Base-by-base conservation (phyloP, 345 rosid genomes). In the Laguncularia racemosa region DNA sequence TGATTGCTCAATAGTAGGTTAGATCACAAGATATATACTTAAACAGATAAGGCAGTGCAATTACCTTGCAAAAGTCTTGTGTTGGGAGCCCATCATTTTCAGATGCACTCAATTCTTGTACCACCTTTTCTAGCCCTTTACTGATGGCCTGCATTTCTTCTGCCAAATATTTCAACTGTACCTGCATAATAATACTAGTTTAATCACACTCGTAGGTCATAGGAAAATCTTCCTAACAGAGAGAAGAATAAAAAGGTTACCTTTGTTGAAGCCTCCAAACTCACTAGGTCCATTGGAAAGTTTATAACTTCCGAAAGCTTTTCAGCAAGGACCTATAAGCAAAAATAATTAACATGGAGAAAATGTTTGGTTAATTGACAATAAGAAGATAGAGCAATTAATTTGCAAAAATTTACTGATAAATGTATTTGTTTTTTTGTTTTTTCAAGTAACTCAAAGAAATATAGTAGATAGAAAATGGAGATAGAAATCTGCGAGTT, bases 141-240 rank as follows among this genome's bases (percentile, higher is more conserved):
- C 74, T 85, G 52, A 88, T 75, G 65, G 93, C 93, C 71, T 88
- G 96, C 96, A 88, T 88, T 73, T 88, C 96, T 70, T 88, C 96
- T 13, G 96, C 93, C 71, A 88, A 67, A 73, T 58, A 74, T 73
- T 88, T 88, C 74, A 88, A 60, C 81, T 88, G 96, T 69, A 83
- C 73, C 96, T 88, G 69, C 58, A 55, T 55, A 45, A 49, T 16
- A 50, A 62, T 47, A 33, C 9, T 33, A 33, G 40, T 33, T 33
- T 33, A 2, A 33, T 33, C 40, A 23, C 19, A 49, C 28, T 56
- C 21, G 16, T 6, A 23, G 14, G 33, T 59, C 50, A 58, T 48
- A 65, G 28, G 12, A 51, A 3, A 18, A 11, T 14, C 11, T 51
- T 6, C 26, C 26, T 8, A 51, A 19, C 4, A 16, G 13, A 18